A percentile compares a stretch with the other conserved stretches of the same genome.
These are phyloP conservation scores for Penicillium ucsense DNA, from an alignment of 495 filamentous ascomycete species.

Conservation along the genomic window DNA sequence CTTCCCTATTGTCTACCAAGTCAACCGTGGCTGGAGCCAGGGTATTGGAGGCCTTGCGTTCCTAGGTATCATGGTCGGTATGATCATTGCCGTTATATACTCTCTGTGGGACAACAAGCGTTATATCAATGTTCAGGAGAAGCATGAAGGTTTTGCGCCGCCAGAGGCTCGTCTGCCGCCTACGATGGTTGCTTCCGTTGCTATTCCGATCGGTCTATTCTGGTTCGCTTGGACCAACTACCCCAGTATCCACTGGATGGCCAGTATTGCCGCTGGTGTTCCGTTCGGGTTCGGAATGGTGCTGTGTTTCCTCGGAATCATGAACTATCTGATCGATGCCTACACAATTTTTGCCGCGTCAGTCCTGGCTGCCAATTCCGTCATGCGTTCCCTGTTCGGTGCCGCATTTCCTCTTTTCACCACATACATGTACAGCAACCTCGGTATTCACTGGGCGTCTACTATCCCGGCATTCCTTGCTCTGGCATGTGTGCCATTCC, in stretches of 20 bases:
- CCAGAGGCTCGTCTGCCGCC: slow-evolving; percentile 42
- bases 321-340: slow-evolving; percentile 75
- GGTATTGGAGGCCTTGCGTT: slow-evolving; percentile 70
- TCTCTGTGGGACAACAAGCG: slow-evolving; percentile 42
- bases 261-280: slow-evolving; percentile 51
- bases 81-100: slow-evolving; percentile 52
- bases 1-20: slow-evolving; percentile 67
- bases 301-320: slow-evolving; percentile 61
- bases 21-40: slow-evolving; percentile 63
- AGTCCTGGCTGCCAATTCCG: slow-evolving; percentile 67
- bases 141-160: slow-evolving; percentile 32
- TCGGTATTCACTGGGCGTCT: slow-evolving; percentile 77
- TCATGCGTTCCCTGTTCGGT: slow-evolving; percentile 61
- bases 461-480: slow-evolving; percentile 70
- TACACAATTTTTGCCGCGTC: slow-evolving; percentile 77
- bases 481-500: slow-evolving; percentile 66
- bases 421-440: slow-evolving; percentile 59
- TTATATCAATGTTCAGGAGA: slow-evolving; percentile 27
- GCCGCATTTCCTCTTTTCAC: slow-evolving; percentile 85
- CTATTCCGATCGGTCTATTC: slow-evolving; percentile 46
- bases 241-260: slow-evolving; percentile 59
- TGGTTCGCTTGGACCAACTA: slow-evolving; percentile 65
- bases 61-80: slow-evolving; percentile 73
- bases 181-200: slow-evolving; percentile 30
- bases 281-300: slow-evolving; percentile 72